A percentile compares a stretch with the other conserved stretches of the same genome.
Evolutionary conservation across 202 grass and related monocot genomes (phyloP).

Genomic region (Tripidium arundinaceum): DNA sequence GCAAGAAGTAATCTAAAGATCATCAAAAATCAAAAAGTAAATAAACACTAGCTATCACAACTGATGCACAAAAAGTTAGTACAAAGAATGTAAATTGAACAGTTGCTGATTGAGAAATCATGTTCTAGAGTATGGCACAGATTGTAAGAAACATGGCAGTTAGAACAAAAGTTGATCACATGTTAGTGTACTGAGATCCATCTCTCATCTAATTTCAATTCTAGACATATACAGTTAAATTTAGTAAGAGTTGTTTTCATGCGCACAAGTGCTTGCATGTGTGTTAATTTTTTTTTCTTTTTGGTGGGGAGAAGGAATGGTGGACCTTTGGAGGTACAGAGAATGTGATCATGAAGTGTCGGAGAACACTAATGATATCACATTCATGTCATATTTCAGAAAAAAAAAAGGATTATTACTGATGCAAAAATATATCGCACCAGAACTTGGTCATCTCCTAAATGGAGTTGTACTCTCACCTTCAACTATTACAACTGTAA

Average conservation of each 20-base stretch:
- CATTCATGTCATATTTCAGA: too few species aligned
- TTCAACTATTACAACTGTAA: slow-evolving; percentile 96
- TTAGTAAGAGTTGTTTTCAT: not conserved
- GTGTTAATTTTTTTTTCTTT: not conserved
- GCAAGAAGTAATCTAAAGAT: slow-evolving; percentile 27
- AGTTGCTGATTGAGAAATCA: not conserved
- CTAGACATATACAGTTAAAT: not conserved
- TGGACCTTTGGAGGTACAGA: not conserved
- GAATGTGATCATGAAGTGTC: not conserved
- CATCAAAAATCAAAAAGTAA: slow-evolving; percentile 4
- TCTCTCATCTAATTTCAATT: not conserved
- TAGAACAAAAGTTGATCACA: not conserved
- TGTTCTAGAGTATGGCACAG: not conserved
- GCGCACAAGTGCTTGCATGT: not conserved
- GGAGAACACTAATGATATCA: too few species aligned
- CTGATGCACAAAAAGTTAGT: not conserved
- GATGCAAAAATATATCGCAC: not conserved
- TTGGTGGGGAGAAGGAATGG: not conserved
- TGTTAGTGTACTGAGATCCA: not conserved
- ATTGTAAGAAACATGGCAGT: not conserved
- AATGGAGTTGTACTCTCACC: slow-evolving; percentile 39
- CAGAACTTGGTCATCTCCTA: slow-evolving; percentile 3
- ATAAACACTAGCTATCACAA: slow-evolving; percentile 8
- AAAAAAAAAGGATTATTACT: not conserved
- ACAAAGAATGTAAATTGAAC: not conserved